Evolutionary conservation across 2,329 filamentous ascomycete species (phyloP), one percentile per base, ranked within the genome.

Genomic region (Aschersonia sp.): DNA sequence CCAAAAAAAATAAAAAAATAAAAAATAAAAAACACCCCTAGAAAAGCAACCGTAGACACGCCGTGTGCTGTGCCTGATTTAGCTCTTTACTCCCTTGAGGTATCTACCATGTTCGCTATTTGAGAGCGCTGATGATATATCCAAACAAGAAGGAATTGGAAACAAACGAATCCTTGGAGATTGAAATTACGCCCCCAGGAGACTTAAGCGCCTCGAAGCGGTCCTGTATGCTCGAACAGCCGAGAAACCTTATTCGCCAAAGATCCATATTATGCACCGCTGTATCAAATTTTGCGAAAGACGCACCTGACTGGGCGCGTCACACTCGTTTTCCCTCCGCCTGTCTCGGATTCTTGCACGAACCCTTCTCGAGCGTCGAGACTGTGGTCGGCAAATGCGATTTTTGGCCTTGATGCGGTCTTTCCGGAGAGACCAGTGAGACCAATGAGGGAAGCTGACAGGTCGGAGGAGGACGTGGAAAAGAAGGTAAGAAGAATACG

Each of bases 31-130:
- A 40, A 14, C n/a, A 37, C 41, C n/a, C 4, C 44, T 35, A 8
- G n/a, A 42, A n/a, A 42, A 42, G 3, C 39, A 42, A 42, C 12
- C 44, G 30, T 44, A 42, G 12, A 22, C 46, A 44, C 42, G 42
- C 35, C 33, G 29, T 47, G 33, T 45, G 31, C 42, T 44, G 46
- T 47, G 46, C 31, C 46, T 42, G 29, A 22, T 22, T 22, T 42
- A 14, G 5, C 11, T 44, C 44, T 14, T n/a, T 40, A 42, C 46
- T 44, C 46, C 46, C 14, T 42, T 22, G n/a, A 47, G 46, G 42
- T 47, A 47, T 44, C 46, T 37, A 41, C 44, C 33, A 44, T 47
- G 33, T 31, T 30, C 46, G 37, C 44, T 35, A 42, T 44, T 31
- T 12, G 40, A 37, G 12, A 12, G 8, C 35, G 8, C 12, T 12